Evolutionary conservation across 2,329 filamentous ascomycete species (phyloP).

Genomic region (Chaetomiaceae sp.): DNA sequence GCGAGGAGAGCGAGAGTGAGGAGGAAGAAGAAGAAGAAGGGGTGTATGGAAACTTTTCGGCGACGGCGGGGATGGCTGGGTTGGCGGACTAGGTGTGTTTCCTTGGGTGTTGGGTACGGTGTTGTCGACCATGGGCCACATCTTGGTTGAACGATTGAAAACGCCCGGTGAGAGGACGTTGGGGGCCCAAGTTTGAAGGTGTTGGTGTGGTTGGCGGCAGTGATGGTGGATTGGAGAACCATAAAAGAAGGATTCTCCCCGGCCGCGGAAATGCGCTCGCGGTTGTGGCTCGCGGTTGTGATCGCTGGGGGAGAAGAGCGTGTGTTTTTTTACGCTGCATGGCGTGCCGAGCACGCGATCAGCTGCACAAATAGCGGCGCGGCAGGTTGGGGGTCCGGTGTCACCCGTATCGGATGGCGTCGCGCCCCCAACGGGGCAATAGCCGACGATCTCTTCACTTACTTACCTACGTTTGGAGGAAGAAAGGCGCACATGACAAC

Average conservation of each 20-base stretch:
- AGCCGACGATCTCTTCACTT: background rate
- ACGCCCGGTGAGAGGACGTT: too few species aligned
- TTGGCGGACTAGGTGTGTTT: conserved; percentile 19
- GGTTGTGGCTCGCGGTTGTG: background rate
- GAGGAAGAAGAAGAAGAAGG: conserved; percentile 57
- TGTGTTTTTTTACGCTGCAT: conserved; percentile 10
- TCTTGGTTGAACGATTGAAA: too few species aligned
- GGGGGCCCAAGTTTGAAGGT: too few species aligned
- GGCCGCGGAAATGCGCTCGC: background rate
- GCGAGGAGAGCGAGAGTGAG: conserved; percentile 46
- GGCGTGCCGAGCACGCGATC: conserved; percentile 21
- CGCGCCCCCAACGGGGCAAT: too few species aligned
- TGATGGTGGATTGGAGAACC: too few species aligned
- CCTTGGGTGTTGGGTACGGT: background rate
- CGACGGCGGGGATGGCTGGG: conserved; percentile 30
- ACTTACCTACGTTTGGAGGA: background rate
- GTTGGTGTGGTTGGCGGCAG: too few species aligned
- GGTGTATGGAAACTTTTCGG: conserved; percentile 44
- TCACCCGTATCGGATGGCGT: conserved; percentile 6
- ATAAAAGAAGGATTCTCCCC: too few species aligned
- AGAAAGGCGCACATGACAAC: background rate
- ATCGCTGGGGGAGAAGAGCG: background rate
- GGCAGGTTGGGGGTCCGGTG: background rate
- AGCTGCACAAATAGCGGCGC: background rate
- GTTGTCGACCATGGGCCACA: too few species aligned